Evolutionary conservation across 2,329 filamentous ascomycete species (phyloP), one percentile per base, ranked within the genome.

Genomic region (Orbilia javanica): DNA sequence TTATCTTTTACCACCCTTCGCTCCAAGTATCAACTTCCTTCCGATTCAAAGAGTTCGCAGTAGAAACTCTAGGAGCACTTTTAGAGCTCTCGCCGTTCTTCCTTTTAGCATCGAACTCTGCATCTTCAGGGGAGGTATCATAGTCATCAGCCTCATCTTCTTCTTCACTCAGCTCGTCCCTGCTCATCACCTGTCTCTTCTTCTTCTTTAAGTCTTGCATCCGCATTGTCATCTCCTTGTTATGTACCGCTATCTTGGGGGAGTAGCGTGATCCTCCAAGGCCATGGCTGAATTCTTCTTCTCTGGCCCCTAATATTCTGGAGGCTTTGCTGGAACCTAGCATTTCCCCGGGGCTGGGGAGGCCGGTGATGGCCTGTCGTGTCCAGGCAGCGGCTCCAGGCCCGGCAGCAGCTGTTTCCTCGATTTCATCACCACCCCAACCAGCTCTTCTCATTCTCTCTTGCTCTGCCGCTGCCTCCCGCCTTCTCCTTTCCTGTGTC

Each of bases 401-500:
- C 25, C 64, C 68, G 3, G 57, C 42, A 69, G 46, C 79, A 46
- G 34, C 63, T 50, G 57, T 79, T 79, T 66, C 79, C 63, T 20
- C 79, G 57, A 11, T 60, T 48, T 79, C 78, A 77, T 60, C 36
- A 18, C 68, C 69, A 46, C 72, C 70, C 67, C 79, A 70, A 15
- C 76, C 69, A 46, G 76, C 60, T 15, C 64, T 44, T 84, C 85
- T 7, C 82, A 82, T 22, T 81, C 82, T 36, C 42, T 91, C 91
- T 90, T 91, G 93, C 36, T 91, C 91, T 13, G 91, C 90, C 29
- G 86, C 88, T 18, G 88, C 85, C 83, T 93, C 91, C 69, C 91
- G 86, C 76, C 87, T 86, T 60, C 88, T 86, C 82, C 93, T 91
- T 62, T 88, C 86, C 52, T 82, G 80, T 50, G 84, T 83, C 72